These are phyloP conservation scores for Quercus gilva DNA, from an alignment of 306 rosid genomes.

Conservation along the genomic window DNA sequence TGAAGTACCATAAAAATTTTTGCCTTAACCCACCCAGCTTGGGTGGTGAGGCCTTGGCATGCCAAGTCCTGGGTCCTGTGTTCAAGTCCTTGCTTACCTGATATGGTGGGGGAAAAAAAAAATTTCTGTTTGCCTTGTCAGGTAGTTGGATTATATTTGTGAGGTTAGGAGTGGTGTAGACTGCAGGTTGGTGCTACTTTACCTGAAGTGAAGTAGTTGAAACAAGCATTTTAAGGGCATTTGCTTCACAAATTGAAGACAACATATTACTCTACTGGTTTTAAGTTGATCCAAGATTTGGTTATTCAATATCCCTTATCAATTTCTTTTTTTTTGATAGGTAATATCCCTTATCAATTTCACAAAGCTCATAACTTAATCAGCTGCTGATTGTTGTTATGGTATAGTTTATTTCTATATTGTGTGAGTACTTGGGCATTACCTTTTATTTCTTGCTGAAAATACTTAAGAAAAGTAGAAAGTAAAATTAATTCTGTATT, in stretches of 20 bases:
- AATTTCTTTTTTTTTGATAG: too few species aligned
- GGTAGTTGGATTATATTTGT: neutral
- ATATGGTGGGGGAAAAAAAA: too few species aligned
- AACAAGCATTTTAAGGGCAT: neutral
- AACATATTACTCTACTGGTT: neutral
- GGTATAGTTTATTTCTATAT: neutral
- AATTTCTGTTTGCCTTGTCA: neutral
- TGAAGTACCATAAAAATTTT: neutral
- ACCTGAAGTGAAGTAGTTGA: neutral
- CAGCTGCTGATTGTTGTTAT: neutral
- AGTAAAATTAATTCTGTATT: neutral
- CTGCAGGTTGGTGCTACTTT: neutral
- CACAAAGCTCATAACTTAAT: too few species aligned
- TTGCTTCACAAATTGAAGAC: neutral
- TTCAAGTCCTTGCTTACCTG: too few species aligned
- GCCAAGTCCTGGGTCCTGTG: too few species aligned
- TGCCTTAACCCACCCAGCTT: too few species aligned
- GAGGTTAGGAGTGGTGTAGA: neutral
- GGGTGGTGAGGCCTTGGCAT: too few species aligned
- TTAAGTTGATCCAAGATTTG: neutral
- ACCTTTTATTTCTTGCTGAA: neutral
- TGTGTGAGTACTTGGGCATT: neutral
- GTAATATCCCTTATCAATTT: neutral
- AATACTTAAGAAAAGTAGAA: neutral
- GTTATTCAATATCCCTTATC: neutral